phyloP scores from a whole-genome alignment of 1,284 basidiomycete species.

The Melampsora americana region DNA sequence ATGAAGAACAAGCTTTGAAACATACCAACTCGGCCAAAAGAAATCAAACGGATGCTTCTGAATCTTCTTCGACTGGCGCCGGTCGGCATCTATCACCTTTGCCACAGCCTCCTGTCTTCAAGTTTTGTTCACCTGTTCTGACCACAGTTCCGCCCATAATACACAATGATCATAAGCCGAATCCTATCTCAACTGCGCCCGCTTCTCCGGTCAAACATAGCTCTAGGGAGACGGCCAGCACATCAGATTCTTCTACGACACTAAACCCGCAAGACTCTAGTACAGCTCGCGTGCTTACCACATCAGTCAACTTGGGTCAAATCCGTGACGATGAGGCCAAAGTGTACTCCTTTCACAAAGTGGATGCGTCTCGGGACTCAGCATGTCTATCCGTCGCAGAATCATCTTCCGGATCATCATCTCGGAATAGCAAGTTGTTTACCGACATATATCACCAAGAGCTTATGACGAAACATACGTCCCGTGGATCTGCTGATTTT shows the following conservation, averaged over 20 bases:
- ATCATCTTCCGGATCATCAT: background rate
- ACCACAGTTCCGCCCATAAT: background rate
- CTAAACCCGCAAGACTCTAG: no score
- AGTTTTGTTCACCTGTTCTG: conserved; percentile 1
- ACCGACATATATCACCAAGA: background rate
- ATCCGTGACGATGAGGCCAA: no score
- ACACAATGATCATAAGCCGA: background rate
- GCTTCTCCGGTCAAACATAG: background rate
- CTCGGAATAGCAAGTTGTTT: background rate
- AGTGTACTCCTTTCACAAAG: no score
- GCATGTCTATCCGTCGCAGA: background rate
- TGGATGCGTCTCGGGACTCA: background rate
- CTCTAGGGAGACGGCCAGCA: no score
- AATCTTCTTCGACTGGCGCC: background rate
- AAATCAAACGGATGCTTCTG: background rate
- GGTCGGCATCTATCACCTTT: background rate
- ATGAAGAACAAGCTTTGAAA: background rate
- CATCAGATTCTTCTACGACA: no score
- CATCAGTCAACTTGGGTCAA: no score
- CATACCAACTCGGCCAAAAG: background rate
- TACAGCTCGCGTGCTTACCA: no score
- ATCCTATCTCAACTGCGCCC: background rate
- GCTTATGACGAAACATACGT: background rate
- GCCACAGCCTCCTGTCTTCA: conserved; percentile 7
- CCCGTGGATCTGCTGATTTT: background rate